Percentiles rank a stretch among this genome's conserved stretches.
These are phyloP conservation scores for Nicotiana attenuata DNA, from an alignment of 257 asterid species.

Conservation along the genomic window DNA sequence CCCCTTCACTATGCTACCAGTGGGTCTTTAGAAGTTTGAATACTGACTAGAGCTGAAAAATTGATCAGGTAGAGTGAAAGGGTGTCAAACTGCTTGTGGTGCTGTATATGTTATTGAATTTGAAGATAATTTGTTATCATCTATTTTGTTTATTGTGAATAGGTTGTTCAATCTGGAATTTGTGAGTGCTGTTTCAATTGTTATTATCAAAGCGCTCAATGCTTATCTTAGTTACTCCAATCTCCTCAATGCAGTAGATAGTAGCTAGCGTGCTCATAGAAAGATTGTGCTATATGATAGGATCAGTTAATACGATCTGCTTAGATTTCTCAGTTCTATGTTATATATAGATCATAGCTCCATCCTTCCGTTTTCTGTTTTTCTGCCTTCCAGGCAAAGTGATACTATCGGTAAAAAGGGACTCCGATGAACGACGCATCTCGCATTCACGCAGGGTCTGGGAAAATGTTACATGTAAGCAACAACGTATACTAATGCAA, in stretches of 20 bases:
- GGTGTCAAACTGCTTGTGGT: background rate
- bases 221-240: background rate
- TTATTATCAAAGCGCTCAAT: background rate
- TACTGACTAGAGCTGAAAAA: background rate
- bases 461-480: no score
- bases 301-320: background rate
- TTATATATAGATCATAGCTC: background rate
- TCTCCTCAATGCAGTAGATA: background rate
- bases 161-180: background rate
- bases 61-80: background rate
- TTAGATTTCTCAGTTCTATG: background rate
- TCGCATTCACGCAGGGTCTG: no score
- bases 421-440: no score
- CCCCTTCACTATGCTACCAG: background rate
- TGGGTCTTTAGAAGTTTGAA: background rate
- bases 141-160: background rate
- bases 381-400: background rate
- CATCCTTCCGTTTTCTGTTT: background rate
- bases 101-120: background rate
- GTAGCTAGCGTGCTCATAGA: background rate
- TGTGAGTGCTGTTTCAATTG: background rate
- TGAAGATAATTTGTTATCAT: background rate
- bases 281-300: background rate
- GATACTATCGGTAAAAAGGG: background rate
- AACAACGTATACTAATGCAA: no score